A percentile compares a stretch with the other conserved stretches of the same genome.
Evolutionary conservation across 768 basidiomycete species (phyloP).

Genomic region (Rubroboletus satanas): DNA sequence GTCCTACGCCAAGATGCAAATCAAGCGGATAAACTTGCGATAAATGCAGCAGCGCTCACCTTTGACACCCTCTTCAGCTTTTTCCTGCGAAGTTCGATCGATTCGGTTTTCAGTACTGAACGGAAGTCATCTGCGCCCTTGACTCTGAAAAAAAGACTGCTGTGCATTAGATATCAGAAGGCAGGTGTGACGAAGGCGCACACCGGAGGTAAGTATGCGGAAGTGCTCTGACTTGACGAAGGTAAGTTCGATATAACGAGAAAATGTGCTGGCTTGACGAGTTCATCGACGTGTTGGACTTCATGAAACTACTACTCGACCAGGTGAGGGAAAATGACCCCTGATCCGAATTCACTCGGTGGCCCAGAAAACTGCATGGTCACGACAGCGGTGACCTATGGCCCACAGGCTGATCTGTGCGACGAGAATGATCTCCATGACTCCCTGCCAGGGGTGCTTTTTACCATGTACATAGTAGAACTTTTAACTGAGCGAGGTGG

Average conservation of each 20-base stretch:
- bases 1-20: constrained; percentile 37
- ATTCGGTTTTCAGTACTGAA: constrained; percentile 38
- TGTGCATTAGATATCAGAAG: not conserved
- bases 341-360: not conserved
- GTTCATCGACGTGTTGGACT: not conserved
- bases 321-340: not conserved
- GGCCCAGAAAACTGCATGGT: not conserved
- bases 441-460: too few relatives aligned
- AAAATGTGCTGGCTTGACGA: constrained; percentile 10
- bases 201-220: constrained; percentile 48
- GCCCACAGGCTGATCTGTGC: too few relatives aligned
- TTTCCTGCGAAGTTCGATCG: constrained; percentile 27
- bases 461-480: not conserved
- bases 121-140: constrained; percentile 57
- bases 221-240: constrained; percentile 40
- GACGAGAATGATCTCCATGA: too few relatives aligned
- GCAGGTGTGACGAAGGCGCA: not conserved
- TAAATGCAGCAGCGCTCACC: constrained; percentile 31
- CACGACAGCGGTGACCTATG: too few relatives aligned
- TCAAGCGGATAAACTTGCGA: not conserved
- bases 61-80: constrained; percentile 51
- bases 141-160: constrained; percentile 62
- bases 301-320: too few relatives aligned
- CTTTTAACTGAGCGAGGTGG: not conserved
- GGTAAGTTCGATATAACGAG: constrained; percentile 39